A percentile compares a stretch with the other conserved stretches of the same genome.
Evolutionary conservation across 1,284 basidiomycete genomes (phyloP).

Genomic region (Vanrija sp.): DNA sequence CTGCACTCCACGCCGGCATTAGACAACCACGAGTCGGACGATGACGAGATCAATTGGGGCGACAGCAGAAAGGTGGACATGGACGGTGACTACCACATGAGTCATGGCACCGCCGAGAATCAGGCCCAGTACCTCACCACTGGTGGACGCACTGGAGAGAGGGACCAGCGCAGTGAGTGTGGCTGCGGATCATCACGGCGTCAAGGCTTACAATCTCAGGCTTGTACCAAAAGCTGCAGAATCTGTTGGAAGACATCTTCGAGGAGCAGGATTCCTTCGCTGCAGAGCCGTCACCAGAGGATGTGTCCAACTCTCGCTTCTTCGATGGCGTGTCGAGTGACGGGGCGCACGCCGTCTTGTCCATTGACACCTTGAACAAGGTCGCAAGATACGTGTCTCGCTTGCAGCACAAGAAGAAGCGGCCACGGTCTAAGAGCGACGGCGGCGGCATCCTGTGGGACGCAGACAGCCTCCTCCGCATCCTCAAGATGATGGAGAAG

Average conservation of each 20-base stretch:
- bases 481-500: conserved; percentile 71
- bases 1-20: conserved; percentile 12
- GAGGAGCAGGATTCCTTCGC: conserved; percentile 80
- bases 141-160: conserved; percentile 58
- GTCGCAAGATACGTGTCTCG: conserved; percentile 45
- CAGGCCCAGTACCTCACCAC: conserved; percentile 16
- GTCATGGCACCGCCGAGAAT: conserved; percentile 10
- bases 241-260: conserved; percentile 75
- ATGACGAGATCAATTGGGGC: conserved; percentile 36
- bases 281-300: conserved; percentile 57
- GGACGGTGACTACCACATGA: conserved; percentile 38
- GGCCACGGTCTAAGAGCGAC: conserved; percentile 10
- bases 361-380: conserved; percentile 61
- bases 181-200: background rate
- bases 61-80: conserved; percentile 16
- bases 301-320: conserved; percentile 56
- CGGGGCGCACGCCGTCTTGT: conserved; percentile 59
- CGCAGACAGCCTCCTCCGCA: conserved; percentile 57
- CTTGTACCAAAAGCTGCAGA: conserved; percentile 67
- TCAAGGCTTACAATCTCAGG: conserved; percentile 48
- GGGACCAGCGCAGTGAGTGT: conserved; percentile 65
- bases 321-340: conserved; percentile 64
- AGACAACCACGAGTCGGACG: conserved; percentile 36
- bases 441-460: conserved; percentile 51
- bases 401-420: conserved; percentile 22